Base-by-base conservation (phyloP, 257 asterid genomes). In the Nicotiana tabacum region DNA sequence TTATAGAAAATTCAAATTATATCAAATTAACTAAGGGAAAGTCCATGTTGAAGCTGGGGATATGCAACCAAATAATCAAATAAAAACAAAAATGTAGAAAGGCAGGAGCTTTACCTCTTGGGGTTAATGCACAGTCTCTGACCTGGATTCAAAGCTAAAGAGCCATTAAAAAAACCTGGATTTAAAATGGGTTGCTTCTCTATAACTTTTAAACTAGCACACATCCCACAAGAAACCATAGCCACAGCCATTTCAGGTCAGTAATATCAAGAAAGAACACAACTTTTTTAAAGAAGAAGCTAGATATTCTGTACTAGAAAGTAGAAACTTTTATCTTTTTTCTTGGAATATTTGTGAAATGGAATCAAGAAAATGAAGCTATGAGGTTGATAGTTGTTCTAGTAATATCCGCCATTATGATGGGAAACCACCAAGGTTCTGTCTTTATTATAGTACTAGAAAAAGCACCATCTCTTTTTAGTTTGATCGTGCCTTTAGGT, bases 151-250 rank as follows among this genome's bases (percentile, higher is more conserved):
- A 77, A 84, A 77, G 91, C 87, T 82, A 87, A 84, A 80, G 88
- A 88, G 68, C 85, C 85, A 9, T 84, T 76, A 37, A 88, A 87
- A 77, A 90, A 81, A 68, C 91, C 81, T 68, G 90, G 82, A 86
- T 83, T 90, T 13, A 77, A 84, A 85, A 77, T 68, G 83, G 90
- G 77, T 68, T 90, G 93, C 91, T 89, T 91, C 88, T 88, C 93
- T 84, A 84, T 65, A 69, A 87, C 87, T 81, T 88, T 92, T 86
- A 91, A 85, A 83, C 68, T 89, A 80, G 85, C 30, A 53, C 61
- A 87, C 7, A 89, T 79, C 81, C 91, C 91, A 79, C 85, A 87
- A 35, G 96, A 94, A 89, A 95, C 96, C 97, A 94, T 92, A 78
- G 97, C 91, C 82, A 89, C 91, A 82, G 93, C 95, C 98, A 94